Conservation (phyloP, 352 stramenopile species). For the Globisporangium irregulare region DNA sequence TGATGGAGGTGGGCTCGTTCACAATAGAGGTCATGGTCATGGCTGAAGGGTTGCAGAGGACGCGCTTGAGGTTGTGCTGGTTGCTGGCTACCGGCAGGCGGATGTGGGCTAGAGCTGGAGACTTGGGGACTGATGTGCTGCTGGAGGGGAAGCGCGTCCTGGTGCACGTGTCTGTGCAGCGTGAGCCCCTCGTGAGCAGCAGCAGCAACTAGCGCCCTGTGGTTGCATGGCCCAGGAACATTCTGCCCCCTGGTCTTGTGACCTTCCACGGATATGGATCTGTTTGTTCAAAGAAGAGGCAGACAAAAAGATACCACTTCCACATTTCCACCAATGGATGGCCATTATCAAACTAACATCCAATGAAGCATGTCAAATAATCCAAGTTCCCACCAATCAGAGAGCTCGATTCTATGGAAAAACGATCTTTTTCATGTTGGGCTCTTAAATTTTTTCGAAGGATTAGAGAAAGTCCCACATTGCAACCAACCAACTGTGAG, state of each 20-base stretch:
- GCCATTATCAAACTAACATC: background rate
- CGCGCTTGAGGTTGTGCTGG: background rate
- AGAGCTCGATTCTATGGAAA: background rate
- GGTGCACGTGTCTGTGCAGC: background rate
- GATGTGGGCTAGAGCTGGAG: constrained; percentile 6
- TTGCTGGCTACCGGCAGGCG: background rate
- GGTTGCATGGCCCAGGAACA: background rate
- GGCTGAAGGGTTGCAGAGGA: background rate
- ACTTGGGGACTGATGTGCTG: constrained; percentile 10
- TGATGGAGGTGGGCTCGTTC: constrained; percentile 6
- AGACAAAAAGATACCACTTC: constrained; percentile 5
- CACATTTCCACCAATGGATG: constrained; percentile 3
- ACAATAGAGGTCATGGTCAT: constrained; percentile 11
- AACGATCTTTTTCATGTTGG: constrained; percentile 2
- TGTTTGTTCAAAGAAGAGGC: background rate
- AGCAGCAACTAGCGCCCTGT: background rate
- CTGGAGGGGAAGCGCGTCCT: background rate
- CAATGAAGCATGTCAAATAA: background rate
- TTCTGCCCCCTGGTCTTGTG: background rate
- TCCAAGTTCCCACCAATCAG: constrained; percentile 1
- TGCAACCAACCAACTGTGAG: background rate
- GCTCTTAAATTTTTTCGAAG: constrained; percentile 8
- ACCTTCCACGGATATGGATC: constrained; percentile 10
- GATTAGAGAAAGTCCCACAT: background rate
- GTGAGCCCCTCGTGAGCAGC: background rate